Base-by-base conservation (phyloP, 192 early-diverging fungal genomes). In the Phycomyces nitens region DNA sequence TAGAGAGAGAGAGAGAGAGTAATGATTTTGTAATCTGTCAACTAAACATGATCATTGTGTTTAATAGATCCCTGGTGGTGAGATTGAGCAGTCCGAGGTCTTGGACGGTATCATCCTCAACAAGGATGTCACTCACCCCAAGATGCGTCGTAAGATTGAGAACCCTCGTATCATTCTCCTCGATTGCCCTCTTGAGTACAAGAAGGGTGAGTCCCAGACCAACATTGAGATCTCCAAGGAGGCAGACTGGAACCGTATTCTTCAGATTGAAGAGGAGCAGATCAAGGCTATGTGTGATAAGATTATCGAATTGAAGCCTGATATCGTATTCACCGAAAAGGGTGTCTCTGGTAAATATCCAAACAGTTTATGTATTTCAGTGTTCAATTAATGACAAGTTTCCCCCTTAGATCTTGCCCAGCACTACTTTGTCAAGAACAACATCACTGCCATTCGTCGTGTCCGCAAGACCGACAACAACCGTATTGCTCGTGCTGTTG, bases 181-280 rank as follows among this genome's bases (percentile, higher is more conserved):
- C 54, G 97, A 99, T 84, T 99, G 97, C 78, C 96, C 96, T 26
- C 84, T 99, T 52, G 97, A 98, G 77, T 99, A 99, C 90, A 99
- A 99, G 82, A 99, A 99, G 87, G 97, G 97, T 60, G 97, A 98
- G 79, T 97, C 94, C 43, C 97, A 99, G 80, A 99, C 97, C 27
- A 92, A 95, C 72, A 95, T 97, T 70, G 97, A 99, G 78, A 92
- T 99, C 58, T 89, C 89, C 61, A 93, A 96, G 77, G 97, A 99
- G 73, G 81, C 86, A 27, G 95, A 99, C 79, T 99, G 97, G 97
- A 81, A 89, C 60, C 84, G 97, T 27, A 85, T 99, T 49, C 77
- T 99, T 70, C 88, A 98, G 77, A 99, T 99, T 66, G 97, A 99
- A 80, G 97, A 99, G 82, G 96, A 99, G 80, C 97, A 99, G 80